Base-by-base conservation (phyloP, 768 basidiomycete genomes). In the Kwoniella europaea region DNA sequence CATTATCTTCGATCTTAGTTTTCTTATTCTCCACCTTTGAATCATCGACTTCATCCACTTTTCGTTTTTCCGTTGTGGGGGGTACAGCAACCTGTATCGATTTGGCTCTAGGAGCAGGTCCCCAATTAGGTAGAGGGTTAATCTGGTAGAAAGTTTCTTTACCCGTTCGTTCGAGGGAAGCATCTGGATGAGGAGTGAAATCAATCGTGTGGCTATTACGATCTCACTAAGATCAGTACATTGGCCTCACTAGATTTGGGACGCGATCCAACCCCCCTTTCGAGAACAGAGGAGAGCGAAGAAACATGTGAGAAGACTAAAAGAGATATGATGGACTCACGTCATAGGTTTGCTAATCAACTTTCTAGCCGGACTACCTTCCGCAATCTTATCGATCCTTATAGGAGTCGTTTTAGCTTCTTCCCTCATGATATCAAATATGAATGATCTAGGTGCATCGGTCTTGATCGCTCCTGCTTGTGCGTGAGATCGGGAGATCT, bases 61-160 rank as follows among this genome's bases (percentile, higher is more conserved):
- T 71, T 27, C 68, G 22, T 52, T 72, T 73, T 4, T 22, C 59
- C 41, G 53, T 15, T 29, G 42, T 12, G 16, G n/a, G 16, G 44
- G 24, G 41, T 5, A 63, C 18, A 7, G 46, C 46, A 10, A 68
- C 62, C 22, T 72, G 61, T 15, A 63, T 69, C 20, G 71, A 78
- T 50, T 81, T 82, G 0, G 84, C 83, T 54, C 82, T 72, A 0
- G 80, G 65, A 20, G 88, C 91, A 0, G 96, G 97, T 0, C 96
- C 96, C 97, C 97, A 99, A 81, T 97, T 87, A 2, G 89, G 87
- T n/a, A 89, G 87, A 4, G 96, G 97, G 79, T 97, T 98, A 71
- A 89, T 88, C 82, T 96, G 83, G 60, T 82, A 82, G 42, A 76
- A 72, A 0, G 79, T 78, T 16, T 76, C 68, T 52, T 82, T 80